Percentiles rank a stretch among this genome's conserved stretches.
phyloP scores from a whole-genome alignment of 441 rosid genomes.

The Jatropha podagrica region DNA sequence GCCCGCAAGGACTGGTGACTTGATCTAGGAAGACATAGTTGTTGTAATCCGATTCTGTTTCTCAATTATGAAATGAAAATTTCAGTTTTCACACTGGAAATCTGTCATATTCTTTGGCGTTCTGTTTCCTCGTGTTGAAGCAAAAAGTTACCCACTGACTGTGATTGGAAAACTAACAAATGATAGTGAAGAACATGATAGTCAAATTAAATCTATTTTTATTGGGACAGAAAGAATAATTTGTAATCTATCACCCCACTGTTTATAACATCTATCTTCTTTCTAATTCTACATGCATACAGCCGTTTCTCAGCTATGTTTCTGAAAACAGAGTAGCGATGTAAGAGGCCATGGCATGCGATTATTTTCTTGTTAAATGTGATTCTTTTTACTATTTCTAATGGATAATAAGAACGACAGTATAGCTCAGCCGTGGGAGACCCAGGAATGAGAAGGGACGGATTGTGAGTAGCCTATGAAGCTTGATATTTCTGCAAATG shows the following conservation, averaged over 20 bases:
- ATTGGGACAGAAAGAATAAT: no score
- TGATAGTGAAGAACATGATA: no score
- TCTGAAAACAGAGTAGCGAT: constrained; percentile 1
- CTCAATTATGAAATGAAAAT: constrained; percentile 2
- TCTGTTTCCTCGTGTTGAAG: no score
- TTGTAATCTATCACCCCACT: no score
- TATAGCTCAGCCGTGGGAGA: constrained; percentile 54
- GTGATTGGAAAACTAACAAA: no score
- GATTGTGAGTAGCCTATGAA: constrained; percentile 57
- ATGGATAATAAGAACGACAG: constrained; percentile 12
- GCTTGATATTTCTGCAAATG: constrained; percentile 78
- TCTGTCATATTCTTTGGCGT: no score
- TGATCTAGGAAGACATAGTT: constrained; percentile 2
- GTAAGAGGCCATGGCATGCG: constrained; percentile 26
- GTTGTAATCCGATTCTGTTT: constrained; percentile 4
- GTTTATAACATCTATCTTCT: background rate
- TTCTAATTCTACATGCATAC: background rate
- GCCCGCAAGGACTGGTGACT: constrained; percentile 26
- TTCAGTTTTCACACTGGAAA: background rate
- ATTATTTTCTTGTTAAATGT: constrained; percentile 29
- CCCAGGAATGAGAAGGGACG: constrained; percentile 64
- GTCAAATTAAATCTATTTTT: no score
- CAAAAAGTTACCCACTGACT: no score
- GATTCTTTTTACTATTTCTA: constrained; percentile 17
- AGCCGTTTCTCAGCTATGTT: background rate